Conservation (phyloP, 2,329 filamentous ascomycete genomes). For the Amylocarpus encephaloides region DNA sequence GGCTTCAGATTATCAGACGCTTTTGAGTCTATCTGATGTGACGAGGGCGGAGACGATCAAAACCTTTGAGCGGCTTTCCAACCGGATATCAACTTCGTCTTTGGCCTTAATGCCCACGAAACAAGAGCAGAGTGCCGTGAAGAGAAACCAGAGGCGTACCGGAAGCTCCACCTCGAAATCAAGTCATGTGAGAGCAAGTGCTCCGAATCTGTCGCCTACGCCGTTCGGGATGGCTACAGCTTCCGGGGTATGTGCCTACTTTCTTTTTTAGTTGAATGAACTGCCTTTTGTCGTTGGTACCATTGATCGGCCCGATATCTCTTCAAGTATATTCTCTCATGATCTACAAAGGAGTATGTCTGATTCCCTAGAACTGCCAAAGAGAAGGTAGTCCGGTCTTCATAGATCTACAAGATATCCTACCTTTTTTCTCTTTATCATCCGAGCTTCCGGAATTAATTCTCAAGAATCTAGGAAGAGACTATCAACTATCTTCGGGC, state of each 20-base stretch:
- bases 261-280: background rate
- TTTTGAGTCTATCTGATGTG: constrained; percentile 41
- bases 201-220: constrained; percentile 17
- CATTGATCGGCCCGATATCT: background rate
- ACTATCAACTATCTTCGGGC: too few relatives aligned
- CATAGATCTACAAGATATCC: background rate
- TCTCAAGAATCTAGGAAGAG: too few relatives aligned
- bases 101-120: constrained; percentile 7
- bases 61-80: constrained; percentile 43
- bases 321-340: too few relatives aligned
- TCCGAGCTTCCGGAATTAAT: too few relatives aligned
- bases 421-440: background rate
- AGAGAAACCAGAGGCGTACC: background rate
- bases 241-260: constrained; percentile 16
- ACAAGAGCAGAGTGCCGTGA: constrained; percentile 8
- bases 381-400: too few relatives aligned
- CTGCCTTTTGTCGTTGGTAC: background rate
- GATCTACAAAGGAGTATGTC: too few relatives aligned
- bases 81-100: constrained; percentile 28
- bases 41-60: constrained; percentile 44
- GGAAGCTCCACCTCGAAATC: constrained; percentile 5
- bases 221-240: constrained; percentile 21
- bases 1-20: constrained; percentile 40
- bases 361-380: too few relatives aligned
- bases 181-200: constrained; percentile 14